Evolutionary conservation across 129 eudicot genomes (phyloP).

Genomic region (Lactuca sativa): DNA sequence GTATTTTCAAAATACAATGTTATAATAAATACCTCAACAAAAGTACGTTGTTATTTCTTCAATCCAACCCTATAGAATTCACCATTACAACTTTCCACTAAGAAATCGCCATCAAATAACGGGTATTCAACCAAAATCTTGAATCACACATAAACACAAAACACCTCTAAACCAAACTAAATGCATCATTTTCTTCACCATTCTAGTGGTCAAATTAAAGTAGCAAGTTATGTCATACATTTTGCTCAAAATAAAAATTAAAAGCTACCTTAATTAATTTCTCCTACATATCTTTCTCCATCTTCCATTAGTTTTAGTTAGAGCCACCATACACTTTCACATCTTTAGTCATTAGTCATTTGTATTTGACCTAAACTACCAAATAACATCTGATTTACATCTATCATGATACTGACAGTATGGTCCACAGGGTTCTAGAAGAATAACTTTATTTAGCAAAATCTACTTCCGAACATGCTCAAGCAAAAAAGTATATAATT

Average conservation of each 20-base stretch:
- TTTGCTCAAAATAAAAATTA: conserved; percentile 10
- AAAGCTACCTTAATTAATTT: conserved; percentile 21
- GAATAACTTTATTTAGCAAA: no score
- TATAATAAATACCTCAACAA: no score
- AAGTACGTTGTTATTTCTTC: no score
- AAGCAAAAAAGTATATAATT: conserved; percentile 55
- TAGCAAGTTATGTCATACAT: conserved; percentile 12
- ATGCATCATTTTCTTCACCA: conserved; percentile 14
- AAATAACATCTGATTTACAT: conserved; percentile 9
- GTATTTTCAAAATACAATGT: no score
- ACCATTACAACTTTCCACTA: no score
- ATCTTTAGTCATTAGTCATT: conserved; percentile 37
- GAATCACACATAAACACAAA: background rate
- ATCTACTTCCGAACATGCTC: conserved; percentile 47
- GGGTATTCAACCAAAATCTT: background rate
- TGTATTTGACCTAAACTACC: conserved; percentile 46
- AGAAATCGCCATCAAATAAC: background rate
- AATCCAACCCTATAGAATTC: no score
- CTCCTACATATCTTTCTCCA: conserved; percentile 17
- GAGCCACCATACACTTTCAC: conserved; percentile 21
- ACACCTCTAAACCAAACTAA: background rate
- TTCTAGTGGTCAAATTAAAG: conserved; percentile 18
- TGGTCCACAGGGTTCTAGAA: no score
- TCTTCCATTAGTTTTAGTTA: conserved; percentile 32
- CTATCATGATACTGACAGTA: no score